Base-by-base conservation (phyloP, 805 yeast species). In the Ogataea polymorpha region DNA sequence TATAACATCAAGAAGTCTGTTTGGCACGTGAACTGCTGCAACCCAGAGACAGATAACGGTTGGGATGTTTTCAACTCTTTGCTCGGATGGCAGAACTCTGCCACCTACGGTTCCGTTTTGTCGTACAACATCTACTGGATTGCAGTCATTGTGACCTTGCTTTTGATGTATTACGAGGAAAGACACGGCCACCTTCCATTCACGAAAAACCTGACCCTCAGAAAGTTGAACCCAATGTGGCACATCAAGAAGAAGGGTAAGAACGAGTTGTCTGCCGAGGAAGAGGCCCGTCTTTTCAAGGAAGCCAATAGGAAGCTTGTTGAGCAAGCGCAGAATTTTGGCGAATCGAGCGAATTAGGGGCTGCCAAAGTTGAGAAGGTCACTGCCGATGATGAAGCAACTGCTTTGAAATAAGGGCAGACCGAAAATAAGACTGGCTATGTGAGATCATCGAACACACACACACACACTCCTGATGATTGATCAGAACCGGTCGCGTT, bases 11-110 rank as follows among this genome's bases (percentile, higher is more conserved):
- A 71, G 37, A 75, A 75, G 57, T 67, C 85, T 11, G 96, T 91
- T 20, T 91, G 96, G 90, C 99, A 91, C 68, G 95, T 91, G 47
- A 89, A 91, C 75, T 91, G 97, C 70, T 91, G 98, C 72, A 89
- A 89, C 67, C 97, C 97, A 33, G 90, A 84, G 65, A 71, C 74
- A 44, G 91, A 84, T 66, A 80, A 82, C 54, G 98, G 97, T 70
- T 91, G 98, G 98, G 96, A 89, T 76, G 81, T 91, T 47, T 91
- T 91, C 75, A 91, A 91, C 60, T 87, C 97, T 20, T 65, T 91
- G 42, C 71, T 91, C 49, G 99, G 98, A 48, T 91, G 99, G 99
- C 96, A 89, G 70, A 91, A 91, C 68, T 78, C 96, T 39, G 98
- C 96, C 45, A 88, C 96, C 51, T 77, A 86, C 61, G 96, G 97